Percentiles rank a stretch among this genome's conserved stretches.
These are phyloP conservation scores for Teunomyces gatunensis DNA, from an alignment of 805 yeast genomes.

Conservation along the genomic window DNA sequence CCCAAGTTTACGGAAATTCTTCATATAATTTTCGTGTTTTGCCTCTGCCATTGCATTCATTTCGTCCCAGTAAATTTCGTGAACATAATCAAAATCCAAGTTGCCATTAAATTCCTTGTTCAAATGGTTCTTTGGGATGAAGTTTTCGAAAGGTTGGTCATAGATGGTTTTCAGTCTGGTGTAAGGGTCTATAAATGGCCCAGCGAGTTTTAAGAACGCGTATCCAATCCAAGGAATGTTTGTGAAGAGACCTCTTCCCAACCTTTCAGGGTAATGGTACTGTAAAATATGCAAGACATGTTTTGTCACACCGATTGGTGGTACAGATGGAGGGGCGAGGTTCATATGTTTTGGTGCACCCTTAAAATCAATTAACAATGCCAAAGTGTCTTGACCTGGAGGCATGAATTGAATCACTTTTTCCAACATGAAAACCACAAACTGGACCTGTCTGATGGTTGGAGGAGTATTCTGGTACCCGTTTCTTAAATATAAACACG, in stretches of 20 bases:
- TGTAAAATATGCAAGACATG: slow-evolving; percentile 52
- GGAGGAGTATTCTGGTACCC: slow-evolving; percentile 96
- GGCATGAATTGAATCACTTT: slow-evolving; percentile 94
- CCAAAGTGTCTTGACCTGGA: slow-evolving; percentile 90
- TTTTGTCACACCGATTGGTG: slow-evolving; percentile 49
- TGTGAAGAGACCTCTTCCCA: slow-evolving; percentile 52
- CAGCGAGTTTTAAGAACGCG: slow-evolving; percentile 53
- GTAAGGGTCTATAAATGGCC: slow-evolving; percentile 58
- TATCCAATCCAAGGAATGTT: slow-evolving; percentile 59
- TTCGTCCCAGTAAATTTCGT: slow-evolving; percentile 52
- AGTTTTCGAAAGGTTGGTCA: slow-evolving; percentile 56
- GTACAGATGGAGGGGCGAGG: slow-evolving; percentile 41
- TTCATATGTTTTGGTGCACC: slow-evolving; percentile 56
- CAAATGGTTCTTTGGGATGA: slow-evolving; percentile 51
- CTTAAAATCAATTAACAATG: slow-evolving; percentile 89
- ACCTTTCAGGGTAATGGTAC: slow-evolving; percentile 57
- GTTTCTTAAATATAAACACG: slow-evolving; percentile 88
- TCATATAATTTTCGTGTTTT: slow-evolving; percentile 30
- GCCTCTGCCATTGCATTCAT: slow-evolving; percentile 42
- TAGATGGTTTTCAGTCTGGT: slow-evolving; percentile 56
- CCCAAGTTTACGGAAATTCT: slow-evolving; percentile 45
- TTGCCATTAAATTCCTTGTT: slow-evolving; percentile 50
- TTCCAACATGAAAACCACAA: slow-evolving; percentile 88
- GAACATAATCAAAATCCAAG: slow-evolving; percentile 51
- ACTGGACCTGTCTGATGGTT: slow-evolving; percentile 90